A percentile compares a stretch with the other conserved stretches of the same genome.
phyloP scores from a whole-genome alignment of 2,329 filamentous ascomycete genomes.

The Alternaria brassicae region DNA sequence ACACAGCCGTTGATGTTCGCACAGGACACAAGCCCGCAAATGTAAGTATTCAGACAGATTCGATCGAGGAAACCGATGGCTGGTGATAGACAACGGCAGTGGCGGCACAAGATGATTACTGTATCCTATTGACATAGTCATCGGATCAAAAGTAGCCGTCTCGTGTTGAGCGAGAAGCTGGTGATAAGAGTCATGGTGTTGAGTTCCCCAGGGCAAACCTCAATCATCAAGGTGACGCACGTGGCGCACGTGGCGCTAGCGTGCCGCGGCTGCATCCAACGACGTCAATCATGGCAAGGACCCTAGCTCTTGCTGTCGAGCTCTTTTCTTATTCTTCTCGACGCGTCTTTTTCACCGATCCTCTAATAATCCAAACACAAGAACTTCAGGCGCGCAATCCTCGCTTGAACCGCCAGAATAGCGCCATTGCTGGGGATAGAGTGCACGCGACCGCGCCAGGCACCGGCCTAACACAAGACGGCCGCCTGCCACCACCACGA shows the following conservation, averaged over 20 bases:
- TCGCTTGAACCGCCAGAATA: not conserved
- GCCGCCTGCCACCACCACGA: conserved; percentile 3
- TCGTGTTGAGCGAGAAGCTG: not conserved
- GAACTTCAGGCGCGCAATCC: not conserved
- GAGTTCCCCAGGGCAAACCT: not conserved
- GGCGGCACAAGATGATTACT: no score
- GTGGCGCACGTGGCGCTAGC: conserved; percentile 27
- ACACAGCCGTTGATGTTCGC: no score
- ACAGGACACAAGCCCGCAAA: no score
- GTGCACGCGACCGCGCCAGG: conserved; percentile 18
- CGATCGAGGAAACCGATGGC: no score
- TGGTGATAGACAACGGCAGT: no score
- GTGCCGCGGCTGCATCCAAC: conserved; percentile 18
- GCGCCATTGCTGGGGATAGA: not conserved
- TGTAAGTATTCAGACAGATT: no score
- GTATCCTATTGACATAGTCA: no score
- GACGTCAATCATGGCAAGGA: conserved; percentile 17
- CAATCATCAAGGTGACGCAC: conserved; percentile 11
- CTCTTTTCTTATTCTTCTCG: conserved; percentile 2
- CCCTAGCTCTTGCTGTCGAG: not conserved
- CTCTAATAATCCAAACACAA: not conserved
- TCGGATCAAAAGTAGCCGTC: not conserved
- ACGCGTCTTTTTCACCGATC: not conserved
- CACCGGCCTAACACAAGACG: conserved; percentile 3
- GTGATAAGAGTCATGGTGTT: conserved; percentile 6